Conservation (phyloP, 1,284 basidiomycete species). For the Pseudomicrostroma phylloplanum region DNA sequence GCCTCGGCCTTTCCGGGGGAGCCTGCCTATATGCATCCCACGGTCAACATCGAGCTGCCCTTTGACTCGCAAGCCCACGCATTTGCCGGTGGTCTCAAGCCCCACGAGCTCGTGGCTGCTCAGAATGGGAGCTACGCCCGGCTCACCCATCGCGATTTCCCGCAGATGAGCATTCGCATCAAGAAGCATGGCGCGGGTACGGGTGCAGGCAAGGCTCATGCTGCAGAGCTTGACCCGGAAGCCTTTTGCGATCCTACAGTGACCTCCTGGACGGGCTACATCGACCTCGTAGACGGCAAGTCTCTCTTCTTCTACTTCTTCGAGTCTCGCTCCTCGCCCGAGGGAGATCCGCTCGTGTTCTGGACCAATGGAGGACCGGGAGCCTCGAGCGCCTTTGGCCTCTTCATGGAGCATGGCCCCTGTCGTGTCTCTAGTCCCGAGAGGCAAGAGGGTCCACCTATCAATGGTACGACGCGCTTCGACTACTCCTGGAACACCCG, state of each 20-base stretch:
- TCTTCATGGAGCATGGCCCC: conserved; percentile 65
- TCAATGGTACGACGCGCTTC: conserved; percentile 61
- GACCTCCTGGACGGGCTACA: conserved; percentile 51
- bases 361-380: conserved; percentile 45
- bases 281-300: conserved; percentile 62
- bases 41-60: conserved; percentile 19
- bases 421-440: conserved; percentile 32
- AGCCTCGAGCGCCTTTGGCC: conserved; percentile 54
- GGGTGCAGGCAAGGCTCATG: neutral
- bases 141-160: conserved; percentile 37
- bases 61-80: conserved; percentile 10
- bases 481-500: conserved; percentile 63
- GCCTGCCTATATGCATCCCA: neutral
- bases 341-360: conserved; percentile 59
- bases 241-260: conserved; percentile 45
- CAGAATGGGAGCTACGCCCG: conserved; percentile 25
- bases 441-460: conserved; percentile 29
- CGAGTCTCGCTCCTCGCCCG: conserved; percentile 65
- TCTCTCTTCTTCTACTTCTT: conserved; percentile 81
- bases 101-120: conserved; percentile 24
- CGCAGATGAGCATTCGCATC: conserved; percentile 32
- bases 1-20: too few species aligned
- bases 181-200: conserved; percentile 17
- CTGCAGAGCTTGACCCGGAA: conserved; percentile 20
- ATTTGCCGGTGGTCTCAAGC: conserved; percentile 19